A percentile compares a stretch with the other conserved stretches of the same genome.
Conservation (phyloP, 2,329 filamentous ascomycete genomes). For the Apiospora pterosperma region DNA sequence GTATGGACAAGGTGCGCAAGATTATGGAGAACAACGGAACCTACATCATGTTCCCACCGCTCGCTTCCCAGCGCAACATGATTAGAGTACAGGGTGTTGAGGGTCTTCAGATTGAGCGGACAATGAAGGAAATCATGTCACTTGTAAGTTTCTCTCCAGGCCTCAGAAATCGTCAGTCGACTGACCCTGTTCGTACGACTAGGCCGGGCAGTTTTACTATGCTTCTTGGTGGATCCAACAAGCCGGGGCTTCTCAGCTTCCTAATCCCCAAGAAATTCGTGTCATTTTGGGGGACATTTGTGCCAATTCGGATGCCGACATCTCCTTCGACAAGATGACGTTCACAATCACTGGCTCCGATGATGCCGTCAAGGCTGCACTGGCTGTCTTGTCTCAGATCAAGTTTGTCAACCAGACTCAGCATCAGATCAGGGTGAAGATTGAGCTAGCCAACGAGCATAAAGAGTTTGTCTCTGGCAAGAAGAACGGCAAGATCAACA, state of each 20-base stretch:
- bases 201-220: conserved; percentile 97
- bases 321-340: conserved; percentile 89
- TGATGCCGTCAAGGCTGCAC: conserved; percentile 91
- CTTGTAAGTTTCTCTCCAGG: conserved; percentile 56
- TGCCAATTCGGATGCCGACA: conserved; percentile 90
- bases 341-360: conserved; percentile 96
- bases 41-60: conserved; percentile 85
- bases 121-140: conserved; percentile 92
- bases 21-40: conserved; percentile 97
- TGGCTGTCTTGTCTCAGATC: conserved; percentile 89
- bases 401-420: conserved; percentile 82
- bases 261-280: conserved; percentile 71
- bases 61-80: conserved; percentile 80
- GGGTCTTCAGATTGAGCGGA: conserved; percentile 90
- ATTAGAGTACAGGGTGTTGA: conserved; percentile 92
- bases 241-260: conserved; percentile 59
- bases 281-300: conserved; percentile 95
- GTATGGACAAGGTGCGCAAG: conserved; percentile 94
- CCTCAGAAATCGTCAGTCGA: neutral
- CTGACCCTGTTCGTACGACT: conserved; percentile 19
- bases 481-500: conserved; percentile 99
- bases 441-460: conserved; percentile 97
- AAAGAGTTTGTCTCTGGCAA: conserved; percentile 99
- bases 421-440: conserved; percentile 95
- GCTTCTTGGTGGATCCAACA: conserved; percentile 93